A percentile compares a stretch with the other conserved stretches of the same genome.
These are phyloP conservation scores for Chenopodium quinoa DNA, from an alignment of 148 eudicot species.

Conservation along the genomic window DNA sequence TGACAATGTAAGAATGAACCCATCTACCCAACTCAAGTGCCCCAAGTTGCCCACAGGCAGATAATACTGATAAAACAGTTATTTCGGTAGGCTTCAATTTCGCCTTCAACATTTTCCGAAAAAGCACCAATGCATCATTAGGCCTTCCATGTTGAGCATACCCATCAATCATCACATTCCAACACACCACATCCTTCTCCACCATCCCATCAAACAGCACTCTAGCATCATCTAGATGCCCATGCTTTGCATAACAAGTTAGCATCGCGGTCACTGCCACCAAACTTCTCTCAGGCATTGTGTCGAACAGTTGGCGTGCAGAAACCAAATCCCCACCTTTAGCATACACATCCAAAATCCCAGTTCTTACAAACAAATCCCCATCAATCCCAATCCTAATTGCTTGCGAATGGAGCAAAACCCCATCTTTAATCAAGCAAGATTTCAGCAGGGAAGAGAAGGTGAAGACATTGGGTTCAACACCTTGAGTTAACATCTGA, in stretches of 20 bases:
- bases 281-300: constrained; percentile 63
- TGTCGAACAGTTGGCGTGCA: constrained; percentile 63
- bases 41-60: constrained; percentile 87
- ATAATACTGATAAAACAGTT: constrained; percentile 58
- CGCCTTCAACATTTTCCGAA: constrained; percentile 54
- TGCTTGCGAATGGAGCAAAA: constrained; percentile 55
- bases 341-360: constrained; percentile 61
- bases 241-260: constrained; percentile 64
- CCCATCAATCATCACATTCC: constrained; percentile 97
- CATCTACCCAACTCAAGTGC: constrained; percentile 74
- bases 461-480: constrained; percentile 73
- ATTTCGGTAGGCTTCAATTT: constrained; percentile 54
- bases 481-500: constrained; percentile 51
- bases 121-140: constrained; percentile 56
- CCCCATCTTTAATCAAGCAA: constrained; percentile 39
- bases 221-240: constrained; percentile 54
- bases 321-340: constrained; percentile 51
- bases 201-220: constrained; percentile 62
- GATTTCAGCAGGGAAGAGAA: constrained; percentile 60
- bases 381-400: constrained; percentile 48
- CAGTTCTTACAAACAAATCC: constrained; percentile 63
- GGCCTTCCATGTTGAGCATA: constrained; percentile 64
- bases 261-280: constrained; percentile 75
- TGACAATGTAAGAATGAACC: constrained; percentile 70
- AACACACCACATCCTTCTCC: constrained; percentile 78